Conservation (phyloP, 2,329 filamentous ascomycete species). For the Penicillium sp. region DNA sequence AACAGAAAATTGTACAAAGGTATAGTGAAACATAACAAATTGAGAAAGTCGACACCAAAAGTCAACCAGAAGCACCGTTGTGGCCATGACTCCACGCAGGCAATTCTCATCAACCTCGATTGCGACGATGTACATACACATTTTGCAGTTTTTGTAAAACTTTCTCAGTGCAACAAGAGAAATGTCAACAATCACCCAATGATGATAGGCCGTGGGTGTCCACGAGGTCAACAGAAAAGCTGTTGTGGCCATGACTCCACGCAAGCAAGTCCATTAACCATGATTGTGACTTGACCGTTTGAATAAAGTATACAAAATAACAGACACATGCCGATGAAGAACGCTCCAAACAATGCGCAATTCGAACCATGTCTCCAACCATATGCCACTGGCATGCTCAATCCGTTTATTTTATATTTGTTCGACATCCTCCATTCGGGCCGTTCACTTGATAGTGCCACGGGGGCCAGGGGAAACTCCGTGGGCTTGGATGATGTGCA, state of each 20-base stretch:
- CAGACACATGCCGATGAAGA: neutral
- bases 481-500: constrained; percentile 3
- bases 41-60: neutral
- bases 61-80: neutral
- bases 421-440: constrained; percentile 23
- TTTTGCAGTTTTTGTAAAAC: too few relatives aligned
- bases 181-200: neutral
- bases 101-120: neutral
- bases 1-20: too few relatives aligned
- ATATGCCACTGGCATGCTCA: neutral
- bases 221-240: neutral
- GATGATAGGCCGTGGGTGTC: neutral
- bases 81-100: neutral
- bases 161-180: neutral
- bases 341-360: too few relatives aligned
- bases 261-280: neutral
- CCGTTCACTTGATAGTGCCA: constrained; percentile 4
- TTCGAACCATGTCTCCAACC: too few relatives aligned
- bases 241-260: neutral
- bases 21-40: too few relatives aligned
- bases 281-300: neutral
- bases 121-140: neutral
- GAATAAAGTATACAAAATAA: neutral
- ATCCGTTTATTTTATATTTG: neutral
- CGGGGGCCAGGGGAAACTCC: constrained; percentile 23